phyloP scores from a whole-genome alignment of 306 rosid species.

The Biancaea sappan region DNA sequence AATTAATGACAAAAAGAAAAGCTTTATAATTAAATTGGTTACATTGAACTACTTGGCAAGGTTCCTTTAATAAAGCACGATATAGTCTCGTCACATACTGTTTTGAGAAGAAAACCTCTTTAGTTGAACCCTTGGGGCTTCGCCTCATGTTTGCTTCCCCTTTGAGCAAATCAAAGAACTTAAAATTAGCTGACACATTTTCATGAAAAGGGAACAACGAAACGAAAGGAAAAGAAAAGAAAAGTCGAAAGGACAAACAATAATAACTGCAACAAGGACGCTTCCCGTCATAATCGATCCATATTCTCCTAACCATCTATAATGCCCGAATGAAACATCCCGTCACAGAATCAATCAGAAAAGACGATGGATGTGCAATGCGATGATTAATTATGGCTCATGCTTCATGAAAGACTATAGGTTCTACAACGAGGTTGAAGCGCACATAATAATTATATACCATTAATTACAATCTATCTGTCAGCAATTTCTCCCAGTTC shows the following conservation, averaged over 20 bases:
- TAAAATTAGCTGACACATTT: background rate
- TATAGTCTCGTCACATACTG: conserved; percentile 9
- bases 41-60: background rate
- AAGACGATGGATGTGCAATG: conserved; percentile 37
- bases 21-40: background rate
- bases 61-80: conserved; percentile 14
- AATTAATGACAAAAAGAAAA: background rate
- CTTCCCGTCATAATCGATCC: background rate
- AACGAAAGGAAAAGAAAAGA: background rate
- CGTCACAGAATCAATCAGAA: conserved; percentile 44
- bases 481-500: background rate
- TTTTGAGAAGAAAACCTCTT: conserved; percentile 42
- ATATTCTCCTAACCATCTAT: conserved; percentile 3
- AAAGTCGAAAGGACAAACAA: conserved; percentile 12
- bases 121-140: conserved; percentile 14
- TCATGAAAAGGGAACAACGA: conserved; percentile 35
- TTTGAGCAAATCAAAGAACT: conserved; percentile 29
- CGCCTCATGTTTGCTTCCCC: conserved; percentile 26
- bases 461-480: background rate
- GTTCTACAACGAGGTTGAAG: background rate
- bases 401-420: background rate
- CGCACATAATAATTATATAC: background rate
- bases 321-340: conserved; percentile 23
- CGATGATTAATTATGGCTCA: background rate
- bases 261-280: background rate